Percentiles rank a stretch among this genome's conserved stretches.
phyloP scores from a whole-genome alignment of 2,329 filamentous ascomycete genomes.

The Aurifilum marmelostoma region DNA sequence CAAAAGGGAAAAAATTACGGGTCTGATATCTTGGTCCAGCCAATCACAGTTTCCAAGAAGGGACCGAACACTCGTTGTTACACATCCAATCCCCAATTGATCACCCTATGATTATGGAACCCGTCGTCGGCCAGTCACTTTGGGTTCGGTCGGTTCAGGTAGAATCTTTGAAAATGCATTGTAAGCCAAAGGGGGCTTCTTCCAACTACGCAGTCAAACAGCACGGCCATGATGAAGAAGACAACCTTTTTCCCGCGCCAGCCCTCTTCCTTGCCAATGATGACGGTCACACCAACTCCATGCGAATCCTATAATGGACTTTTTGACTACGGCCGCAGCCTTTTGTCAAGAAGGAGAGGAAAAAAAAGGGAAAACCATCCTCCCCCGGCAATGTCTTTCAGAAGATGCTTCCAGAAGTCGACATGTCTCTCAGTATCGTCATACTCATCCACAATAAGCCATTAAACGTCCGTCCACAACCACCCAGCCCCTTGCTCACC shows the following conservation, averaged over 20 bases:
- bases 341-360: neutral
- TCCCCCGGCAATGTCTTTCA: neutral
- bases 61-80: neutral
- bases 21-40: neutral
- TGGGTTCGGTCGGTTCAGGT: neutral
- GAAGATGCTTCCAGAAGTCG: neutral
- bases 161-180: neutral
- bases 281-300: slow-evolving; percentile 17
- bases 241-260: slow-evolving; percentile 5
- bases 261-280: slow-evolving; percentile 10
- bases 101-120: no score
- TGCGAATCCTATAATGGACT: slow-evolving; percentile 9
- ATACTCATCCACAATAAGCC: neutral
- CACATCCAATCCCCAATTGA: neutral
- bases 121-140: neutral
- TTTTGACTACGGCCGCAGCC: neutral
- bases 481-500: slow-evolving; percentile 55
- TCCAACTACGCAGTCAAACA: slow-evolving; percentile 1
- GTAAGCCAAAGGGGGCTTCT: neutral
- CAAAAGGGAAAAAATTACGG: neutral
- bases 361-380: neutral
- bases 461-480: no score
- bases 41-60: neutral
- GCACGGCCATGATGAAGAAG: neutral
- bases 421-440: neutral